Conservation (phyloP, 345 rosid genomes). For the Trapa incisa region DNA sequence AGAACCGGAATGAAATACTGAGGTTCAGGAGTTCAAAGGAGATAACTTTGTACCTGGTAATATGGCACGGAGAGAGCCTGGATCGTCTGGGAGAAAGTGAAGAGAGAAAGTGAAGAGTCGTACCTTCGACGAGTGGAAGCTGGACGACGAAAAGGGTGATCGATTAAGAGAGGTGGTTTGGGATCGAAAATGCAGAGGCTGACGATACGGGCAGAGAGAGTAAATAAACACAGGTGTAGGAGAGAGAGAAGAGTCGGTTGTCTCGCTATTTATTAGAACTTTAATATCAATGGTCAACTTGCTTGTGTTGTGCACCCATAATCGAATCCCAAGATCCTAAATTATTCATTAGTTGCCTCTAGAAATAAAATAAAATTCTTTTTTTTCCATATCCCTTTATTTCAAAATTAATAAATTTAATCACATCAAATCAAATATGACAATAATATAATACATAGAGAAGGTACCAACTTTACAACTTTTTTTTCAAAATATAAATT, state of each 20-base stretch:
- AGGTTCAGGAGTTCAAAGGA: neutral
- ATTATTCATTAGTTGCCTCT: neutral
- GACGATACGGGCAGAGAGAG: neutral
- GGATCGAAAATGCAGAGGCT: neutral
- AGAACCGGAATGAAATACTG: neutral
- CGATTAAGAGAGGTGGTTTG: neutral
- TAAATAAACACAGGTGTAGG: neutral
- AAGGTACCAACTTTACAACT: too few species aligned
- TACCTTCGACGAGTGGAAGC: neutral
- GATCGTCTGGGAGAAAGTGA: neutral
- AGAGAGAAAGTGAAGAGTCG: neutral
- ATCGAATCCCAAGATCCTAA: constrained; percentile 1
- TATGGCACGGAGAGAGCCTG: neutral
- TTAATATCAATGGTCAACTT: neutral
- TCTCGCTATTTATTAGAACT: neutral
- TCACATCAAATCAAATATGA: too few species aligned
- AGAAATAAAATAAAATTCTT: too few species aligned
- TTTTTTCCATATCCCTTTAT: too few species aligned
- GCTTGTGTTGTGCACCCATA: neutral
- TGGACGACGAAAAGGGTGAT: neutral
- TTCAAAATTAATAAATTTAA: too few species aligned
- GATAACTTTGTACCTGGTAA: neutral
- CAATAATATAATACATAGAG: too few species aligned
- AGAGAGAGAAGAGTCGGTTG: neutral
- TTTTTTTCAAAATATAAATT: too few species aligned